Evolutionary conservation across 148 eudicot species (phyloP).

Genomic region (Hydrangea macrophylla): DNA sequence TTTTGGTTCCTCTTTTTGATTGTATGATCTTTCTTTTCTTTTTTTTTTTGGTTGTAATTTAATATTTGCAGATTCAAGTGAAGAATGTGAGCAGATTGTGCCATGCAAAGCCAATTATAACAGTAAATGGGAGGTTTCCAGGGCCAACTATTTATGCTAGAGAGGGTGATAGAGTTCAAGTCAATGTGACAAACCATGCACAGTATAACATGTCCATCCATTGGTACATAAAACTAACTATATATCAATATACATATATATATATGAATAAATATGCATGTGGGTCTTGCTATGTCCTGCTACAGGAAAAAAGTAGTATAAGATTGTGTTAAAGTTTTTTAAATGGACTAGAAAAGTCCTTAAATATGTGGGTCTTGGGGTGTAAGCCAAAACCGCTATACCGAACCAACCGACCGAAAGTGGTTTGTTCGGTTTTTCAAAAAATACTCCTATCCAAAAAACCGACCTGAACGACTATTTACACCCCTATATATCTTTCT

Average conservation of each 20-base stretch:
- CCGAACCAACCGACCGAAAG: no score
- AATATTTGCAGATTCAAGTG: constrained; percentile 45
- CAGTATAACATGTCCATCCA: constrained; percentile 52
- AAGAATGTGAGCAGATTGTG: constrained; percentile 51
- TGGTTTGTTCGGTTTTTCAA: no score
- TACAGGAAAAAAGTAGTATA: no score
- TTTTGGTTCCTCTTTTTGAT: neutral
- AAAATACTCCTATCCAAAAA: no score
- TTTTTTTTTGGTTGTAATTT: neutral
- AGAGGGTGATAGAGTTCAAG: constrained; percentile 52
- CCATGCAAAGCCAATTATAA: constrained; percentile 63
- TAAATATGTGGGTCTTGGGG: no score
- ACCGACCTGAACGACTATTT: no score
- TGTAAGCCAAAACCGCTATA: no score
- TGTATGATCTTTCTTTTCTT: neutral
- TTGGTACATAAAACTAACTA: constrained; percentile 20
- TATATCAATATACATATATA: neutral
- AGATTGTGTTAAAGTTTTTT: no score
- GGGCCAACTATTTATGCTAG: constrained; percentile 62
- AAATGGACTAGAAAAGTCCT: no score
- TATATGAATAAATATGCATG: no score
- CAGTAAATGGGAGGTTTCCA: constrained; percentile 69
- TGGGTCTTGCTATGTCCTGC: no score
- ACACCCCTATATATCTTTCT: no score
- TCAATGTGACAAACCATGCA: constrained; percentile 58